These are phyloP conservation scores for Ligustrum vulgare DNA, from an alignment of 257 asterid species.

Conservation along the genomic window DNA sequence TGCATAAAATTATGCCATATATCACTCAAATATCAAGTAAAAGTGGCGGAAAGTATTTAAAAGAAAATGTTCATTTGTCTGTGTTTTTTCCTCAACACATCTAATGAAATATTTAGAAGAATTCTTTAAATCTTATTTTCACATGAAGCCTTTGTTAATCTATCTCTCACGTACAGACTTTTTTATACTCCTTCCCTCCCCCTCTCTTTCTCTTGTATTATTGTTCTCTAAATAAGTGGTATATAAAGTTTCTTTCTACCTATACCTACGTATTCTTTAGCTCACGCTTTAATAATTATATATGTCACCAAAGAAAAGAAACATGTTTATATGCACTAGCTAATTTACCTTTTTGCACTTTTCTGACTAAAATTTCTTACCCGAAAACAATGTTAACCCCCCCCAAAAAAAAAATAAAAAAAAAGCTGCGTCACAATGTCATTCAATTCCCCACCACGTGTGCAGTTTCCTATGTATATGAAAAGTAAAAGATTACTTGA, in stretches of 20 bases:
- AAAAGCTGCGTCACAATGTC: conserved; percentile 14
- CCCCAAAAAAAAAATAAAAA: background rate
- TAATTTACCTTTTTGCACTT: background rate
- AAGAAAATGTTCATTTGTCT: too few species aligned
- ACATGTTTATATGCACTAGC: background rate
- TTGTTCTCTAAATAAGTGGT: background rate
- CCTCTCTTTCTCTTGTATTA: too few species aligned
- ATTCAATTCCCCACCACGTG: background rate
- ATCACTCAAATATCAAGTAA: background rate
- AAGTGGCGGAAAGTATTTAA: background rate
- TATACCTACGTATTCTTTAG: background rate
- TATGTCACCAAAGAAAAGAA: background rate
- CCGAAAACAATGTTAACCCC: background rate
- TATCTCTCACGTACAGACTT: too few species aligned
- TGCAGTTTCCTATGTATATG: background rate
- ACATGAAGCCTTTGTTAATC: background rate
- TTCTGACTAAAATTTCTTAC: background rate
- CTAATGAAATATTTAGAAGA: background rate
- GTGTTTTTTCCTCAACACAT: background rate
- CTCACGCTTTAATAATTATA: background rate
- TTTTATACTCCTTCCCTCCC: too few species aligned
- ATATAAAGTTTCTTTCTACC: background rate
- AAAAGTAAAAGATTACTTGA: background rate
- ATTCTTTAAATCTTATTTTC: background rate
- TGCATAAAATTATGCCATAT: background rate